These are phyloP conservation scores for Trichoderma semiorbis DNA, from an alignment of 2,329 filamentous ascomycete genomes.

Conservation along the genomic window DNA sequence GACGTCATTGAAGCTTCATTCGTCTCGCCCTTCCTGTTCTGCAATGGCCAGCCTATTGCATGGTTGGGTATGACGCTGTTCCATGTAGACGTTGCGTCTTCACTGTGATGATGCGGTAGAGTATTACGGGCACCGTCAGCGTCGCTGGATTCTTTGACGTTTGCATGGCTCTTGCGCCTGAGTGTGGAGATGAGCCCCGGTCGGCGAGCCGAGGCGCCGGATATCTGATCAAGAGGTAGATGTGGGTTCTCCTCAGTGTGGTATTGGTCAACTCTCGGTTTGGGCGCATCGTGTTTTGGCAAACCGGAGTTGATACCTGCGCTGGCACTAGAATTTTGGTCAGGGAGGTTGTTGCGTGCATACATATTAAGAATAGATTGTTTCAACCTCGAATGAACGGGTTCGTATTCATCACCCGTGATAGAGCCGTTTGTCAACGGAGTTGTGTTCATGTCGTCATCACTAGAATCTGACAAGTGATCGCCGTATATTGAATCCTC, in stretches of 20 bases:
- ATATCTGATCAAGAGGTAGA: conserved; percentile 40
- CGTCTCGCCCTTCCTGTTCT: conserved; percentile 20
- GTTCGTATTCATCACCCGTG: conserved; percentile 24
- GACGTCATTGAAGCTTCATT: conserved; percentile 7
- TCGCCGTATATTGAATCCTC: conserved; percentile 54
- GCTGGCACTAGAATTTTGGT: conserved; percentile 35
- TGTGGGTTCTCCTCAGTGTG: conserved; percentile 39
- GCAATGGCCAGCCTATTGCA: conserved; percentile 35
- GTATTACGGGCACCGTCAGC: conserved; percentile 61
- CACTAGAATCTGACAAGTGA: conserved; percentile 65
- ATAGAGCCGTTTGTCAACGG: conserved; percentile 12
- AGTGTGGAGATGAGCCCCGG: conserved; percentile 57
- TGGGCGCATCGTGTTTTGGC: neutral
- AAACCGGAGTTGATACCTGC: neutral
- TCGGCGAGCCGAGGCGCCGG: conserved; percentile 34
- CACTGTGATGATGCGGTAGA: conserved; percentile 55
- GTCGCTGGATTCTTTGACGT: conserved; percentile 54
- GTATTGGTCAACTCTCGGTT: conserved; percentile 29
- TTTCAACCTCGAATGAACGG: conserved; percentile 21
- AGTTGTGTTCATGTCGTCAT: conserved; percentile 43
- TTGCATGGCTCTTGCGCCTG: conserved; percentile 56
- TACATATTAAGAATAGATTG: conserved; percentile 8
- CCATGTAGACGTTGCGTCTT: conserved; percentile 49
- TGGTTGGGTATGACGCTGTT: conserved; percentile 32
- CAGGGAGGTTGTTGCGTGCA: conserved; percentile 30